phyloP scores from a whole-genome alignment of 495 filamentous ascomycete genomes.

The Aspergillus biplanus region DNA sequence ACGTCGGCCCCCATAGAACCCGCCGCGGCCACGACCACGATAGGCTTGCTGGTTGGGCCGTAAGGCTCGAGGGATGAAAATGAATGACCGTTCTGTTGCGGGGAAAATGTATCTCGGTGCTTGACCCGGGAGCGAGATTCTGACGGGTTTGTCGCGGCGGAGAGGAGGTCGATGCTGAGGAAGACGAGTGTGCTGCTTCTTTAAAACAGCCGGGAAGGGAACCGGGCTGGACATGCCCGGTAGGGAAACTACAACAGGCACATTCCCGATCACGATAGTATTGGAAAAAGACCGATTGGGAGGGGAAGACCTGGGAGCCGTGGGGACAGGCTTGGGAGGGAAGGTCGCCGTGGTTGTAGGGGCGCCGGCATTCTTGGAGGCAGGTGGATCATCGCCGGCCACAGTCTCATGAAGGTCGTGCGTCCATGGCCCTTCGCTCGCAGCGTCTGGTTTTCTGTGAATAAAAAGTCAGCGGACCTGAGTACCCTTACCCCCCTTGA shows the following conservation, averaged over 20 bases:
- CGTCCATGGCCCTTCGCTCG: constrained; percentile 82
- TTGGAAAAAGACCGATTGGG: constrained; percentile 71
- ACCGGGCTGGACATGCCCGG: constrained; percentile 73
- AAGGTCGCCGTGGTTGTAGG: constrained; percentile 26
- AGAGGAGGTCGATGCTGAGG: constrained; percentile 94
- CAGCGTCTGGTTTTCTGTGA: constrained; percentile 66
- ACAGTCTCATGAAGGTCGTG: constrained; percentile 95
- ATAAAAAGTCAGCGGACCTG: constrained; percentile 36
- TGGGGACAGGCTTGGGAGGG: constrained; percentile 40
- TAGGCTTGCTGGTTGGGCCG: constrained; percentile 88
- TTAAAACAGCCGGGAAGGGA: constrained; percentile 69
- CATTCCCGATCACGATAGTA: constrained; percentile 71
- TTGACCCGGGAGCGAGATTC: constrained; percentile 84
- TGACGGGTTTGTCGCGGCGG: constrained; percentile 93
- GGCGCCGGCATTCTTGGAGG: constrained; percentile 25
- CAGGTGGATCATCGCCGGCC: constrained; percentile 49
- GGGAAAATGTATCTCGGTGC: constrained; percentile 88
- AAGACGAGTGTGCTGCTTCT: constrained; percentile 87
- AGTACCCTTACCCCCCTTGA: not conserved
- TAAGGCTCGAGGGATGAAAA: constrained; percentile 94
- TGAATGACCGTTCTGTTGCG: constrained; percentile 86
- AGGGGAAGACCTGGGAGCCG: constrained; percentile 51
- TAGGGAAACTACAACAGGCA: constrained; percentile 80
- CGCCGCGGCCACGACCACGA: constrained; percentile 68
- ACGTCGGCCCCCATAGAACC: constrained; percentile 71